Base-by-base conservation (phyloP, 164 flowering plant species). In the Vitis rotundifolia region DNA sequence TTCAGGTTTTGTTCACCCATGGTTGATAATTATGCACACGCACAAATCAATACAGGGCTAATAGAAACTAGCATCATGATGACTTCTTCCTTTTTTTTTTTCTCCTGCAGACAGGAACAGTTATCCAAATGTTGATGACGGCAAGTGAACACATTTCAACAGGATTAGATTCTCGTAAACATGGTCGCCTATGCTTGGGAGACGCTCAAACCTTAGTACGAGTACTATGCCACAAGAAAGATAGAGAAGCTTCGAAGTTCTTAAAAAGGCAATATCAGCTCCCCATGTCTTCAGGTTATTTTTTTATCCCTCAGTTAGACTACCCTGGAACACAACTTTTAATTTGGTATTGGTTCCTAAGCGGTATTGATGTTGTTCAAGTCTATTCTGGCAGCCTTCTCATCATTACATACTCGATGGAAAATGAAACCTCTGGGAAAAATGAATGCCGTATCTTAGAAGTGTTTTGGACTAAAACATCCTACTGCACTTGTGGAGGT, bases 141-240 rank as follows among this genome's bases (percentile, higher is more conserved):
- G 94, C 97, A 63, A 91, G 95, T 59, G 87, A 90, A 66, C 75
- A 71, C 64, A 86, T 85, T 52, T 81, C 93, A 31, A 58, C 70
- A 50, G 77, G 74, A 63, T 14, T 77, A n/a, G 79, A 74, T 66
- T 63, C 69, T 58, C 69, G 64, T 12, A 81, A 75, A 49, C 70
- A 75, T 56, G 79, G 76, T 53, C 72, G 68, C 11, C 66, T 79
- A 64, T 70, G 61, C 65, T 47, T 81, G 51, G 85, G 79, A 53
- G 86, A 87, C 84, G 89, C 91, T 31, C 79, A 91, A 63, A 87
- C 89, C 65, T 76, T 90, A 62, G 76, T 91, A 29, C 87, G 97
- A 53, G 83, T 91, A 13, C 74, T 91, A 56, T 91, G 97, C 77
- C 98, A 93, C 82, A 93, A 87, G 76, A 90, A 86, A 68, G 97